A percentile compares a stretch with the other conserved stretches of the same genome.
phyloP scores from a whole-genome alignment of 495 filamentous ascomycete species.

The Penicillium canescens region DNA sequence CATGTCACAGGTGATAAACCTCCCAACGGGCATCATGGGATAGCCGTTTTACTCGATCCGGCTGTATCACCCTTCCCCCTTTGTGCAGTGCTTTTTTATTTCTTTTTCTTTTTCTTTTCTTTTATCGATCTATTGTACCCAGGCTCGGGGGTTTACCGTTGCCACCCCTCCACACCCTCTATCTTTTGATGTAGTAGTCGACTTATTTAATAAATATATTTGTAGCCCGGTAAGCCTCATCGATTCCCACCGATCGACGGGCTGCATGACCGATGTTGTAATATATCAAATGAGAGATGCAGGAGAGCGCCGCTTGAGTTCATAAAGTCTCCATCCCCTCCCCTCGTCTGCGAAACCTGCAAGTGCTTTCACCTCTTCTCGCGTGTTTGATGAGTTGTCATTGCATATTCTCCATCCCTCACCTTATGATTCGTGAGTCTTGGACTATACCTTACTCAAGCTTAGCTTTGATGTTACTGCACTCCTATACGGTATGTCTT shows the following conservation, averaged over 20 bases:
- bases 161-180: constrained; percentile 19
- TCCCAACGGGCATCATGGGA: constrained; percentile 28
- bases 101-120: constrained; percentile 7
- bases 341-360: constrained; percentile 30
- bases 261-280: constrained; percentile 51
- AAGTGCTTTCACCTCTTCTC: constrained; percentile 30
- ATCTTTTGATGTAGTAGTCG: neutral
- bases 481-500: constrained; percentile 15
- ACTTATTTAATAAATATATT: constrained; percentile 11
- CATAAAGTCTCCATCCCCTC: constrained; percentile 36
- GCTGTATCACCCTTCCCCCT: constrained; percentile 35
- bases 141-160: constrained; percentile 25
- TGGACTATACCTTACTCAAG: neutral
- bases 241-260: constrained; percentile 42
- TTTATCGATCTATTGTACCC: constrained; percentile 7
- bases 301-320: constrained; percentile 38
- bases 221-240: constrained; percentile 29
- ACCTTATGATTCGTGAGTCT: constrained; percentile 9
- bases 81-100: constrained; percentile 21
- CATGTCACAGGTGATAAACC: constrained; percentile 48
- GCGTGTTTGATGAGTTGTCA: constrained; percentile 29
- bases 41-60: constrained; percentile 25
- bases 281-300: constrained; percentile 57
- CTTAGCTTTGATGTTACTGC: neutral
- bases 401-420: constrained; percentile 15